phyloP scores from a whole-genome alignment of 2,329 filamentous ascomycete genomes.

The Plectosphaerella plurivora region DNA sequence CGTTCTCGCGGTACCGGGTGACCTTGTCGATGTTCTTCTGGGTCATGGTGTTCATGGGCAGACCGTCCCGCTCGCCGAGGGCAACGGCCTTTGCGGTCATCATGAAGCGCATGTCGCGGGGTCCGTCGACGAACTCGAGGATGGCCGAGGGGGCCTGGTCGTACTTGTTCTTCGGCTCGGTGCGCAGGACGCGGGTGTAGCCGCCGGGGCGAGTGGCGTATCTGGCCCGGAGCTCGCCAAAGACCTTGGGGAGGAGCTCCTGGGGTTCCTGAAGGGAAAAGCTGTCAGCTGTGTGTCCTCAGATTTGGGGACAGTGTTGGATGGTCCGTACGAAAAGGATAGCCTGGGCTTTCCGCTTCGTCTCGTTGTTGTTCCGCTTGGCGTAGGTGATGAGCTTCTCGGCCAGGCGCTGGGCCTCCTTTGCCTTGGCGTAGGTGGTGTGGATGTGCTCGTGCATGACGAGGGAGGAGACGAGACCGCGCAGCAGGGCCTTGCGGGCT shows the following conservation, averaged over 20 bases:
- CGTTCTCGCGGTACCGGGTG: constrained; percentile 66
- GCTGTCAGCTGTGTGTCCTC: no score
- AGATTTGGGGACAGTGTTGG: constrained; percentile 19
- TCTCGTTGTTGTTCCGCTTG: constrained; percentile 87
- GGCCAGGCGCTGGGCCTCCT: constrained; percentile 89
- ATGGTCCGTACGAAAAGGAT: constrained; percentile 76
- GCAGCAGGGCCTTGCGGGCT: constrained; percentile 86
- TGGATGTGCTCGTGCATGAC: constrained; percentile 88
- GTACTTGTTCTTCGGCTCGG: constrained; percentile 76
- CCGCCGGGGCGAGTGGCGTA: constrained; percentile 79
- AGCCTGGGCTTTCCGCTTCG: constrained; percentile 66
- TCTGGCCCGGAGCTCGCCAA: constrained; percentile 74
- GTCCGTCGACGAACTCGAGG: constrained; percentile 91
- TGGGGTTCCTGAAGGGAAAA: constrained; percentile 55
- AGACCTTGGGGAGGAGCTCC: constrained; percentile 76
- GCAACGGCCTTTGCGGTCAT: constrained; percentile 86
- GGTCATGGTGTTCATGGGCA: constrained; percentile 66
- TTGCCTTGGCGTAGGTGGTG: constrained; percentile 94
- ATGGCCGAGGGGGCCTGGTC: constrained; percentile 90
- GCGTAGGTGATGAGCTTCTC: constrained; percentile 93
- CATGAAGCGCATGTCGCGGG: constrained; percentile 89
- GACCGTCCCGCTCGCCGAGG: constrained; percentile 50
- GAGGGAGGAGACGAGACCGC: constrained; percentile 93
- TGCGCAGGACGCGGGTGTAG: constrained; percentile 90
- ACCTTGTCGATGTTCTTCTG: constrained; percentile 78